Evolutionary conservation across 2,329 filamentous ascomycete species (phyloP).

Genomic region (Colletotrichum sp.): DNA sequence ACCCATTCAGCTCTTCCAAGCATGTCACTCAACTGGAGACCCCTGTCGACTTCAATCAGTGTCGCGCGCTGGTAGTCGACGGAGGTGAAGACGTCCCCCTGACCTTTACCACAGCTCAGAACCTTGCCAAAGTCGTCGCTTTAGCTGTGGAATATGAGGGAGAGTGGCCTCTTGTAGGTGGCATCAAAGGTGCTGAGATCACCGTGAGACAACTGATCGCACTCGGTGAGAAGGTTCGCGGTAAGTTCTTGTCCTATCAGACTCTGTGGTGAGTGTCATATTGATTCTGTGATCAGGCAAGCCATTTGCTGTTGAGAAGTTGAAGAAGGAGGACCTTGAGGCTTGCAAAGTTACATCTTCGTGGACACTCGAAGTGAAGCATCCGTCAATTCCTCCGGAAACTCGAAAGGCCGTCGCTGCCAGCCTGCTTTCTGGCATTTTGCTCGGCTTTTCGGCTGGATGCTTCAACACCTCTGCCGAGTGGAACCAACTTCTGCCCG

Average conservation of each 20-base stretch:
- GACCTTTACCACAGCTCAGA: constrained; percentile 47
- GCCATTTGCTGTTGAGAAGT: constrained; percentile 40
- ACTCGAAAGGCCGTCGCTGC: constrained; percentile 19
- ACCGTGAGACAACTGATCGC: constrained; percentile 39
- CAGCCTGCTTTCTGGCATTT: constrained; percentile 30
- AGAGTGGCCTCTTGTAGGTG: constrained; percentile 45
- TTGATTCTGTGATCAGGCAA: neutral
- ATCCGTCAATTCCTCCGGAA: constrained; percentile 26
- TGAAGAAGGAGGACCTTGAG: constrained; percentile 51
- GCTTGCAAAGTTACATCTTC: constrained; percentile 41
- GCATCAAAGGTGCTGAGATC: constrained; percentile 42
- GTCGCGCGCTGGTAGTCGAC: constrained; percentile 46
- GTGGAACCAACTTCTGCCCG: constrained; percentile 48
- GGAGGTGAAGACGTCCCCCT: constrained; percentile 45
- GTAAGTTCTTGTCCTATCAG: constrained; percentile 23
- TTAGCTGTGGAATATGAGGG: constrained; percentile 47
- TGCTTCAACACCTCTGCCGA: constrained; percentile 44
- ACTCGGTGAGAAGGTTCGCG: constrained; percentile 45
- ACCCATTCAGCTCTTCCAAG: constrained; percentile 50
- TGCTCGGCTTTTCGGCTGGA: constrained; percentile 36
- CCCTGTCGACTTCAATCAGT: constrained; percentile 42
- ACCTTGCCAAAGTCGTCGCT: constrained; percentile 45
- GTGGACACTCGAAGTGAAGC: constrained; percentile 41
- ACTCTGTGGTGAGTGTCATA: neutral
- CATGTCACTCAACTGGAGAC: constrained; percentile 44